phyloP scores from a whole-genome alignment of 768 basidiomycete genomes.

The Collybia nuda region DNA sequence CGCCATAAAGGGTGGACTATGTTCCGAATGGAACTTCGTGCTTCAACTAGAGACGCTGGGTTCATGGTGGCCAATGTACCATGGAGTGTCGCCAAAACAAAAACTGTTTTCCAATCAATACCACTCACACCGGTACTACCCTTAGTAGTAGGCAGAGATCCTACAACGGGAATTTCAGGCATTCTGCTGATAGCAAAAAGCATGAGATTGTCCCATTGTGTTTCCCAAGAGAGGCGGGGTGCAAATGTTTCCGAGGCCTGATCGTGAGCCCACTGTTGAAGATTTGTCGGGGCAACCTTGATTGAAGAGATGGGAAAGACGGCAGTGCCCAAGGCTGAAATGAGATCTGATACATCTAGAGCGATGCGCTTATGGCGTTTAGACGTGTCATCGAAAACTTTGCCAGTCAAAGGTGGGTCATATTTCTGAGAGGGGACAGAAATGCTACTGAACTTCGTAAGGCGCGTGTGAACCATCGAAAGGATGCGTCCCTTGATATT shows the following conservation, averaged over 20 bases:
- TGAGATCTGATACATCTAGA: constrained; percentile 14
- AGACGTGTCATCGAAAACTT: not conserved
- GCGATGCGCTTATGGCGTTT: not conserved
- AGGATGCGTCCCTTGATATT: constrained; percentile 32
- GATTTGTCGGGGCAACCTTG: not conserved
- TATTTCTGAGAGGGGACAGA: not conserved
- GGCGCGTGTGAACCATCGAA: constrained; percentile 32
- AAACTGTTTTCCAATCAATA: constrained; percentile 41
- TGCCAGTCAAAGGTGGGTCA: not conserved
- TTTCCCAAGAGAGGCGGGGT: constrained; percentile 22
- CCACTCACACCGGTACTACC: not conserved
- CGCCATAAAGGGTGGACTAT: constrained; percentile 37
- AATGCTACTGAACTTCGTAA: constrained; percentile 8
- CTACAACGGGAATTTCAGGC: constrained; percentile 3
- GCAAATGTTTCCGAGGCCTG: constrained; percentile 26
- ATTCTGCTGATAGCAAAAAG: constrained; percentile 32
- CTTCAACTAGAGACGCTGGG: not conserved
- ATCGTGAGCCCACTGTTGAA: constrained; percentile 25
- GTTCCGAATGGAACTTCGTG: constrained; percentile 16
- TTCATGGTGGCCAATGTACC: constrained; percentile 14
- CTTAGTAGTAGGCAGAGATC: not conserved
- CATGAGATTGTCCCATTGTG: constrained; percentile 43
- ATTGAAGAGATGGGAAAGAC: constrained; percentile 23
- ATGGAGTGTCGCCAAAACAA: constrained; percentile 39
- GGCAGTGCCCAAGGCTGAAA: constrained; percentile 17